Percentiles rank a stretch among this genome's conserved stretches.
phyloP scores from a whole-genome alignment of 139 green algal genomes.

The Auxenochlorella pyrenoidosa region DNA sequence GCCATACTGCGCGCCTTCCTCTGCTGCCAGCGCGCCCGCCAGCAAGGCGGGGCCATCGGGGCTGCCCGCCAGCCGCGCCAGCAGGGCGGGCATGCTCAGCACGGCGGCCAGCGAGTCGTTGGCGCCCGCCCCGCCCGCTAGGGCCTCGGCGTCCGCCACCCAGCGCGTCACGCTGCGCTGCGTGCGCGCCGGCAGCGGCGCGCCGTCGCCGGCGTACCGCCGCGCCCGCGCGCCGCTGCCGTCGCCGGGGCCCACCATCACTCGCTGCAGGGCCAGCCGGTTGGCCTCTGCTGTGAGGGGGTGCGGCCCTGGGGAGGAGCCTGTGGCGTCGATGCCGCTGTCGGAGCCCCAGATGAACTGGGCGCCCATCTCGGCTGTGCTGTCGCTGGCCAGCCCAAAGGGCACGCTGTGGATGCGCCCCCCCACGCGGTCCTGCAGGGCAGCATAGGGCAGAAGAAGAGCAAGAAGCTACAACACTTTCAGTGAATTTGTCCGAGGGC shows the following conservation, averaged over 20 bases:
- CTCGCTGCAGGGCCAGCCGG: neutral
- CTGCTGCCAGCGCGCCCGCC: neutral
- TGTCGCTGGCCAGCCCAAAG: neutral
- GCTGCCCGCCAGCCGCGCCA: neutral
- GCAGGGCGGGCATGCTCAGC: neutral
- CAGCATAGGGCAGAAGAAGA: neutral
- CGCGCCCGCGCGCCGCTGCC: neutral
- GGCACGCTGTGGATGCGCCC: constrained; percentile 8
- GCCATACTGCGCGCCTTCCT: neutral
- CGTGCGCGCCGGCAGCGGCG: neutral
- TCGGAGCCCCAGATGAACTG: constrained; percentile 14
- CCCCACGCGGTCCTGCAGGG: constrained; percentile 14
- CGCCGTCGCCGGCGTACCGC: neutral
- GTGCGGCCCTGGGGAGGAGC: neutral
- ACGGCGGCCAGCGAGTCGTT: constrained; percentile 3
- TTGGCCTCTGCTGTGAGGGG: constrained; percentile 1
- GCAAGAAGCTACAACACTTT: no score
- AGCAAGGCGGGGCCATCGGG: neutral
- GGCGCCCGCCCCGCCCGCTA: neutral
- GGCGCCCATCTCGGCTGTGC: neutral
- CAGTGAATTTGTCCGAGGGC: no score
- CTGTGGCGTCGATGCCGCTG: neutral
- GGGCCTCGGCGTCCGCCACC: neutral
- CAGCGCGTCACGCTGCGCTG: neutral
- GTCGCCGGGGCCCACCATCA: neutral